These are phyloP conservation scores for Chlorophyllum brunneum DNA, from an alignment of 768 basidiomycete genomes.

Conservation along the genomic window DNA sequence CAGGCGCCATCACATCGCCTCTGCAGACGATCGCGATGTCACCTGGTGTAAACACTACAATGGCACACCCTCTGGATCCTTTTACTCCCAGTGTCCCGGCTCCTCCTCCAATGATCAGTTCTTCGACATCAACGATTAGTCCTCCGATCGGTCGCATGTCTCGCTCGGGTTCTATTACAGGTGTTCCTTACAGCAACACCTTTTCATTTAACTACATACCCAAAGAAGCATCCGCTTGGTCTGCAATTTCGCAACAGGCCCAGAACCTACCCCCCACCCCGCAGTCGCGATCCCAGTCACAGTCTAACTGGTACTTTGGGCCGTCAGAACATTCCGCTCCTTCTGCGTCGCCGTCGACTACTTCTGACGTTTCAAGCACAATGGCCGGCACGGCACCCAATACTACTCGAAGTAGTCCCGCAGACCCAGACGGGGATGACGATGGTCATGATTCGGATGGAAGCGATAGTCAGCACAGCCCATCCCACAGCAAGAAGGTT, in stretches of 20 bases:
- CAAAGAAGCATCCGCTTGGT: constrained; percentile 27
- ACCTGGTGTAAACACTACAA: background rate
- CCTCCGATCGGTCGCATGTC: constrained; percentile 50
- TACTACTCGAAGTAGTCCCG: constrained; percentile 37
- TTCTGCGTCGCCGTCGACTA: constrained; percentile 23
- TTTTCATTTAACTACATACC: constrained; percentile 31
- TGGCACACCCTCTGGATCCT: constrained; percentile 1
- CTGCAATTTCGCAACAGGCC: constrained; percentile 11
- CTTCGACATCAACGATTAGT: constrained; percentile 26
- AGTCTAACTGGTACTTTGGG: constrained; percentile 18
- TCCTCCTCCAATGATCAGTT: constrained; percentile 16
- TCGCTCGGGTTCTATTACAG: constrained; percentile 54
- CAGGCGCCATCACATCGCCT: constrained; percentile 29
- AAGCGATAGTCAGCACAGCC: constrained; percentile 8
- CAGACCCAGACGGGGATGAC: constrained; percentile 49
- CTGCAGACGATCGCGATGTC: constrained; percentile 15
- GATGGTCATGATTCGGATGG: constrained; percentile 38
- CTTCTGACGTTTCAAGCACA: constrained; percentile 22
- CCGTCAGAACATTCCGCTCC: constrained; percentile 17
- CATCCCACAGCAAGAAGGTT: constrained; percentile 9
- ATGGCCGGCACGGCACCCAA: constrained; percentile 22
- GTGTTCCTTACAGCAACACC: constrained; percentile 31
- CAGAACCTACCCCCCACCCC: constrained; percentile 9
- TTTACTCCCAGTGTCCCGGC: background rate
- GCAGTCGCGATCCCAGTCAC: constrained; percentile 10